A percentile compares a stretch with the other conserved stretches of the same genome.
These are phyloP conservation scores for Boletus vinaceobasis DNA, from an alignment of 768 basidiomycete species.

Conservation along the genomic window DNA sequence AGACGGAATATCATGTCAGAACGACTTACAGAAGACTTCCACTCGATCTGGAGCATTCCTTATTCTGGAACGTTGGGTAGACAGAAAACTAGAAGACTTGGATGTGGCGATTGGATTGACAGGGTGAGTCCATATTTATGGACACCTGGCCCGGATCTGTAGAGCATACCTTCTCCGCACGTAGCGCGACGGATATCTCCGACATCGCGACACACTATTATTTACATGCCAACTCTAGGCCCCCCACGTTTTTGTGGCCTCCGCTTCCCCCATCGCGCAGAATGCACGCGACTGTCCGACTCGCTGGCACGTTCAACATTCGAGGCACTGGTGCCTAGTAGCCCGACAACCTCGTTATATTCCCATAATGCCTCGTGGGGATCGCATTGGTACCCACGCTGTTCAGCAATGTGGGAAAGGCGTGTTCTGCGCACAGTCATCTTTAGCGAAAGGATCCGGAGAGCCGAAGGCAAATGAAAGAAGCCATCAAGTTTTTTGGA, in stretches of 20 bases:
- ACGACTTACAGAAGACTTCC: constrained; percentile 32
- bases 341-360: constrained; percentile 14
- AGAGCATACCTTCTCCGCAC: constrained; percentile 16
- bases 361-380: constrained; percentile 18
- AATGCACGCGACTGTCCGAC: constrained; percentile 1
- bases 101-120: constrained; percentile 7
- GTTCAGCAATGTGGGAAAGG: constrained; percentile 9
- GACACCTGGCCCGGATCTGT: not conserved
- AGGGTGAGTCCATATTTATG: constrained; percentile 24
- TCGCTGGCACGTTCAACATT: constrained; percentile 6
- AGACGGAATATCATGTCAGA: not conserved
- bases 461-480: constrained; percentile 3
- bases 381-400: not conserved
- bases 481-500: not conserved
- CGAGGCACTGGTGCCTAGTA: not conserved
- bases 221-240: not conserved
- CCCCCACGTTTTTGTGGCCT: constrained; percentile 11
- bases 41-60: constrained; percentile 31
- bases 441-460: constrained; percentile 18
- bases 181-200: constrained; percentile 18
- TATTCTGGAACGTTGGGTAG: constrained; percentile 6
- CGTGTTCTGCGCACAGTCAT: constrained; percentile 16
- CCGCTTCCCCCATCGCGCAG: not conserved
- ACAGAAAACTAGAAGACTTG: constrained; percentile 4
- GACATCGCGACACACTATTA: constrained; percentile 4